phyloP scores from a whole-genome alignment of 2,329 filamentous ascomycete genomes.

The Sordariomycetes sp. region DNA sequence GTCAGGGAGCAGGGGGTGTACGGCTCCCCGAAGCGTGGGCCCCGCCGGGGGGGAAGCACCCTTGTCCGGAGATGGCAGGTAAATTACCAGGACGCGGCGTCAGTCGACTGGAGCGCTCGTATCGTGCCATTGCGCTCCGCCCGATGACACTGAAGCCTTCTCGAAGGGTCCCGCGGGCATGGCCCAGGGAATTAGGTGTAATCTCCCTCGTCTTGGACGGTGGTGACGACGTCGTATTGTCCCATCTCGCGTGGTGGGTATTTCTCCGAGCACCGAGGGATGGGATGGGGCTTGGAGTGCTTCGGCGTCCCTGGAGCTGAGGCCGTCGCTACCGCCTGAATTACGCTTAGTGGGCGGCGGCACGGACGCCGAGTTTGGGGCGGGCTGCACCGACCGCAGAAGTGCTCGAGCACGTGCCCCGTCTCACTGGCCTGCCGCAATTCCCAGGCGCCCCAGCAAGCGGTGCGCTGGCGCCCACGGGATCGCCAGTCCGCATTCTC shows the following conservation, averaged over 20 bases:
- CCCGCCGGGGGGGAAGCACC: background rate
- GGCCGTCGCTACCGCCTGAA: background rate
- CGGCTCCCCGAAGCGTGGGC: background rate
- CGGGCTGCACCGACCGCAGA: background rate
- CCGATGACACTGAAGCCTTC: slow-evolving; percentile 2
- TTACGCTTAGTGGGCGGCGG: background rate
- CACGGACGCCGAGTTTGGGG: background rate
- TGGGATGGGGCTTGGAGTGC: background rate
- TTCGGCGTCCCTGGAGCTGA: background rate
- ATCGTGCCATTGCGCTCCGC: background rate
- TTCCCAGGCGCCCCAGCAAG: background rate
- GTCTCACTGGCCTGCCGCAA: background rate
- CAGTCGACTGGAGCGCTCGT: background rate
- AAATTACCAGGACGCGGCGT: background rate
- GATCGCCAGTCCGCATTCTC: background rate
- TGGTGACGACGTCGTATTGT: background rate
- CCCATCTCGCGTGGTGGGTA: background rate
- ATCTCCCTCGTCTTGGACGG: background rate
- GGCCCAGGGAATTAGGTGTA: background rate
- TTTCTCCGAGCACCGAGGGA: background rate
- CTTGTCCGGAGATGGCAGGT: background rate
- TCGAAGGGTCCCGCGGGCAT: slow-evolving; percentile 3
- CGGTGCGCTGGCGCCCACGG: background rate
- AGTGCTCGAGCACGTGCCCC: background rate
- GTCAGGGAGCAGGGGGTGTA: background rate